phyloP scores from a whole-genome alignment of 768 basidiomycete genomes.

The Suillus plorans region DNA sequence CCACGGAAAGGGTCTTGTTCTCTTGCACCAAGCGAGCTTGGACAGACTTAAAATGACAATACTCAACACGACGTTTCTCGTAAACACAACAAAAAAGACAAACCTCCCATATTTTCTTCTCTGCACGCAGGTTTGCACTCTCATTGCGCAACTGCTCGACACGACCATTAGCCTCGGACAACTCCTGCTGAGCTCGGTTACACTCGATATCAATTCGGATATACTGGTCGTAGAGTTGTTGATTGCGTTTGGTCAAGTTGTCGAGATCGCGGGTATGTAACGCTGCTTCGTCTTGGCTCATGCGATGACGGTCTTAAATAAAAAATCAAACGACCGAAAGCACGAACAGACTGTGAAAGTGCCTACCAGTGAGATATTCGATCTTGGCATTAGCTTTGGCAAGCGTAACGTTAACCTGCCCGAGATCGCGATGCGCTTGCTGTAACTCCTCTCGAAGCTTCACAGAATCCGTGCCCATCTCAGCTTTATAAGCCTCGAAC shows the following conservation, averaged over 20 bases:
- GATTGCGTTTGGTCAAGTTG: slow-evolving; percentile 64
- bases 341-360: slow-evolving; percentile 1
- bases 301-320: slow-evolving; percentile 61
- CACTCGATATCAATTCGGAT: slow-evolving; percentile 75
- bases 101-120: slow-evolving; percentile 94
- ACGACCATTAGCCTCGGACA: slow-evolving; percentile 54
- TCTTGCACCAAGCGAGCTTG: slow-evolving; percentile 83
- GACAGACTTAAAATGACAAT: slow-evolving; percentile 51
- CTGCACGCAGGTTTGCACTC: slow-evolving; percentile 82
- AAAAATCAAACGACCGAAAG: slow-evolving; percentile 8
- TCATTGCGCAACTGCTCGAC: slow-evolving; percentile 84
- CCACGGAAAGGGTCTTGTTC: slow-evolving; percentile 75
- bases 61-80: slow-evolving; percentile 3
- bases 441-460: slow-evolving; percentile 71
- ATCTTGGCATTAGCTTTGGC: slow-evolving; percentile 85
- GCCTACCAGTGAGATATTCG: slow-evolving; percentile 73
- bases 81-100: slow-evolving; percentile 16
- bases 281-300: slow-evolving; percentile 66
- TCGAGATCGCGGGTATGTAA: slow-evolving; percentile 66
- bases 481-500: slow-evolving; percentile 76
- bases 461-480: slow-evolving; percentile 77
- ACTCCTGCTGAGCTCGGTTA: slow-evolving; percentile 65
- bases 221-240: slow-evolving; percentile 71
- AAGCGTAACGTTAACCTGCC: slow-evolving; percentile 60
- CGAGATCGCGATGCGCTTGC: slow-evolving; percentile 64